These are phyloP conservation scores for Penicillium palitans DNA, from an alignment of 2,329 filamentous ascomycete genomes.

Conservation along the genomic window DNA sequence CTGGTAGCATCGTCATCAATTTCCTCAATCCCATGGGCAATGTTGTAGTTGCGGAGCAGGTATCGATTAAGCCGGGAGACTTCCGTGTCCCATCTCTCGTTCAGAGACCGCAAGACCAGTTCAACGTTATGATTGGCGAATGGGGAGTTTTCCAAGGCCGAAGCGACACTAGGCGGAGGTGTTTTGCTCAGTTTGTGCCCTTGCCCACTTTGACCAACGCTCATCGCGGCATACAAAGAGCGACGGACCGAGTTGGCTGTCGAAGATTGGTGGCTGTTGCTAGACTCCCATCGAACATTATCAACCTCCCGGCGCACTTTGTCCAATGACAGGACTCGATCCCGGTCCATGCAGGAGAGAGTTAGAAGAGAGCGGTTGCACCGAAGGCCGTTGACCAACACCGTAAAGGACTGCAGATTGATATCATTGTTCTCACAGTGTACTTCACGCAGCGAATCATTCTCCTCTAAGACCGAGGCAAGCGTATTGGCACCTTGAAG, in stretches of 20 bases:
- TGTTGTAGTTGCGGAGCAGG: slow-evolving; percentile 48
- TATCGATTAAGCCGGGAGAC: slow-evolving; percentile 46
- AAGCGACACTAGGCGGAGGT: slow-evolving; percentile 21
- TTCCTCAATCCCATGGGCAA: slow-evolving; percentile 38
- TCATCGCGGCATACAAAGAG: slow-evolving; percentile 45
- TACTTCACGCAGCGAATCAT: slow-evolving; percentile 62
- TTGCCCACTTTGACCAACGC: slow-evolving; percentile 30
- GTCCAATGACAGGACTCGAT: slow-evolving; percentile 62
- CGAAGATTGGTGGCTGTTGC: slow-evolving; percentile 29
- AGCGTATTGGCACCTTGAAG: slow-evolving; percentile 69
- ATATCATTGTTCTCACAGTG: slow-evolving; percentile 73
- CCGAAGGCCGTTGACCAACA: slow-evolving; percentile 67
- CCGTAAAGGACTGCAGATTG: slow-evolving; percentile 68
- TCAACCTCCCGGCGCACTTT: slow-evolving; percentile 59
- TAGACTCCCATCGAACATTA: slow-evolving; percentile 47
- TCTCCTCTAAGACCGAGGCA: slow-evolving; percentile 66
- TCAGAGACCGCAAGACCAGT: slow-evolving; percentile 43
- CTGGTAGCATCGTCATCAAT: slow-evolving; percentile 35
- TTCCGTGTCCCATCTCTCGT: slow-evolving; percentile 49
- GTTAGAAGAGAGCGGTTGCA: slow-evolving; percentile 63
- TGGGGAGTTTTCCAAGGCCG: slow-evolving; percentile 24
- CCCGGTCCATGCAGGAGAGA: slow-evolving; percentile 63
- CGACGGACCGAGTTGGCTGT: slow-evolving; percentile 45
- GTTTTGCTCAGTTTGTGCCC: slow-evolving; percentile 38
- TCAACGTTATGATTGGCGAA: slow-evolving; percentile 43